These are phyloP conservation scores for Sporothrix curviconia DNA, from an alignment of 2,329 filamentous ascomycete genomes.

Conservation along the genomic window DNA sequence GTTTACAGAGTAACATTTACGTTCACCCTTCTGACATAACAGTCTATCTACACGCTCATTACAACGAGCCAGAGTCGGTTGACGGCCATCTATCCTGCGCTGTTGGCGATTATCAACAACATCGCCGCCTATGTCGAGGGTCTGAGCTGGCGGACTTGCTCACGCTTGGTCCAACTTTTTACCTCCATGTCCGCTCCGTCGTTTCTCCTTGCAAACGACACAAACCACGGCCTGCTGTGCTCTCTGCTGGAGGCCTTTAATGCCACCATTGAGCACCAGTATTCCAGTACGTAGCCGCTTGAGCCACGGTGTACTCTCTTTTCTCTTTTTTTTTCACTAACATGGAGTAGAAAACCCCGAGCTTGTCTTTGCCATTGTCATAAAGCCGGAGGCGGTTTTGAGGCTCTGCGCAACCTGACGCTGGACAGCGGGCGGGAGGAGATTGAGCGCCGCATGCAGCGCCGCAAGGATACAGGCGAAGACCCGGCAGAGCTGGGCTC, in stretches of 20 bases:
- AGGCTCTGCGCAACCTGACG: slow-evolving; percentile 79
- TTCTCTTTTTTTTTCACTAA: not conserved
- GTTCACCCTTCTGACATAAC: too few relatives aligned
- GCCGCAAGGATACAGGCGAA: slow-evolving; percentile 58
- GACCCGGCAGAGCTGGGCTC: slow-evolving; percentile 38
- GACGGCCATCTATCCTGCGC: slow-evolving; percentile 83
- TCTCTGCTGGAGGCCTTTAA: slow-evolving; percentile 86
- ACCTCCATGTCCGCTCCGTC: slow-evolving; percentile 88
- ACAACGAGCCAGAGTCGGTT: slow-evolving; percentile 85
- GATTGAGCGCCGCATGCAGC: slow-evolving; percentile 70
- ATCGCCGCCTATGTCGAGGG: slow-evolving; percentile 78
- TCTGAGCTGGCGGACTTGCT: slow-evolving; percentile 66
- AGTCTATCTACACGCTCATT: slow-evolving; percentile 89
- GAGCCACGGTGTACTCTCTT: not conserved
- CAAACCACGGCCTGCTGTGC: slow-evolving; percentile 73
- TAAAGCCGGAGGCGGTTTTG: slow-evolving; percentile 76
- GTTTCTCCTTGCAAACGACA: slow-evolving; percentile 87
- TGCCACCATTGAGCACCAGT: slow-evolving; percentile 83
- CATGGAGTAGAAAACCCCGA: slow-evolving; percentile 62
- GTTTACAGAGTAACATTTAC: too few relatives aligned
- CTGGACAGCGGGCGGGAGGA: slow-evolving; percentile 88
- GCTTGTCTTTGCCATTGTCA: slow-evolving; percentile 71
- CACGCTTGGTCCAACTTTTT: slow-evolving; percentile 81
- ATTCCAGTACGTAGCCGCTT: slow-evolving; percentile 50
- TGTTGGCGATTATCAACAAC: slow-evolving; percentile 90